Conservation (phyloP, 2,329 filamentous ascomycete species). For the Ophiostoma himal-ulmi region DNA sequence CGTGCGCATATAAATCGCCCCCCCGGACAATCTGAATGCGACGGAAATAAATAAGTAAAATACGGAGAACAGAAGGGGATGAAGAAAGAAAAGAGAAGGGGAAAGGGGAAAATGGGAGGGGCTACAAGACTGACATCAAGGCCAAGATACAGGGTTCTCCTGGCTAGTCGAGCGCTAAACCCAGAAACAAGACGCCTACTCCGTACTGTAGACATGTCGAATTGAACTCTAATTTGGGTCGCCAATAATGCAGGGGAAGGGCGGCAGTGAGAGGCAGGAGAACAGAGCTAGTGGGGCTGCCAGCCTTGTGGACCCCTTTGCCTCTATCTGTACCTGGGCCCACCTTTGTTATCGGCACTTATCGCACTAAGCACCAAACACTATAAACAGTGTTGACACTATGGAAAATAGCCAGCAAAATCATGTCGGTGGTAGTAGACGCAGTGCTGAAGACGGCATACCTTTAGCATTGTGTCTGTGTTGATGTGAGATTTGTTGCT, state of each 20-base stretch:
- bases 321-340: too few species aligned
- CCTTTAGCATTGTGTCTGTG: too few species aligned
- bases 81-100: background rate
- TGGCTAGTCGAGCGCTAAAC: background rate
- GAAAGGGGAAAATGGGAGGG: background rate
- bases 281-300: background rate
- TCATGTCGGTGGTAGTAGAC: background rate
- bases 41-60: background rate
- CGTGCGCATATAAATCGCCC: background rate
- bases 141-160: constrained; percentile 5
- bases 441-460: background rate
- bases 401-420: background rate
- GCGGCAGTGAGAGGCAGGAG: background rate
- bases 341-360: background rate
- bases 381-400: background rate
- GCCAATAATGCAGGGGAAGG: background rate
- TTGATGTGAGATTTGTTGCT: too few species aligned
- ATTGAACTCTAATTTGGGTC: constrained; percentile 3
- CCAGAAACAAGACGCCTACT: background rate
- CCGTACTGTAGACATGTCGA: background rate
- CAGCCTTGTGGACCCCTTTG: background rate
- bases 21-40: background rate
- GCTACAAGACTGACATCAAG: background rate
- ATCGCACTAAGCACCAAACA: background rate
- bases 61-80: background rate